Evolutionary conservation across 495 filamentous ascomycete genomes (phyloP).

Genomic region (Daldinia loculata): DNA sequence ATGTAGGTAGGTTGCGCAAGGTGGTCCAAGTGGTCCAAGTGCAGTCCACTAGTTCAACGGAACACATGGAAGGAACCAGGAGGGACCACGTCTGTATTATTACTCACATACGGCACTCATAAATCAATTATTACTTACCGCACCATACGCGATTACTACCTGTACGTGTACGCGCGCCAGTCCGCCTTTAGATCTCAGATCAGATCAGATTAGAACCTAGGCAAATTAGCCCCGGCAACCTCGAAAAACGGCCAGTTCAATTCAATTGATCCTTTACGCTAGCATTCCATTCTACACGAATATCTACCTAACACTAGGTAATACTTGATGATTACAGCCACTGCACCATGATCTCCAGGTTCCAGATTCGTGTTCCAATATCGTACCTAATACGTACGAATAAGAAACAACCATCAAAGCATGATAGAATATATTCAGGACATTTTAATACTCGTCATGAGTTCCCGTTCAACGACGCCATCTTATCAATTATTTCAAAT

Average conservation of each 20-base stretch:
- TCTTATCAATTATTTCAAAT: neutral
- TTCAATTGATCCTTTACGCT: constrained; percentile 30
- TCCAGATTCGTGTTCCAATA: too few species aligned
- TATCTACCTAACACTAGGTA: neutral
- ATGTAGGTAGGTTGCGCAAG: constrained; percentile 2
- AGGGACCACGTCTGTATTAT: constrained; percentile 24
- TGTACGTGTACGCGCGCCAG: neutral
- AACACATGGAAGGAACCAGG: constrained; percentile 15
- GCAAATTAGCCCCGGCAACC: constrained; percentile 16
- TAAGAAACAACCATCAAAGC: neutral
- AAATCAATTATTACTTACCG: constrained; percentile 34
- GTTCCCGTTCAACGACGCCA: neutral
- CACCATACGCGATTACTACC: constrained; percentile 10
- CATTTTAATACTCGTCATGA: neutral
- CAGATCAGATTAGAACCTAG: constrained; percentile 34
- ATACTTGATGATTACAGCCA: constrained; percentile 8
- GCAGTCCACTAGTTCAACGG: constrained; percentile 6
- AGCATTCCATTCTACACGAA: neutral
- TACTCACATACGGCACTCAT: constrained; percentile 36
- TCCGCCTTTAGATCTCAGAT: constrained; percentile 37
- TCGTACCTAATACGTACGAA: neutral
- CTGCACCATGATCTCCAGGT: too few species aligned
- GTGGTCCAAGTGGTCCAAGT: neutral
- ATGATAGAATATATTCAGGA: too few species aligned
- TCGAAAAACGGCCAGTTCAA: neutral